Evolutionary conservation across 2,329 filamentous ascomycete species (phyloP), one percentile per base, ranked within the genome.

Genomic region (Grosmannia penicillata): DNA sequence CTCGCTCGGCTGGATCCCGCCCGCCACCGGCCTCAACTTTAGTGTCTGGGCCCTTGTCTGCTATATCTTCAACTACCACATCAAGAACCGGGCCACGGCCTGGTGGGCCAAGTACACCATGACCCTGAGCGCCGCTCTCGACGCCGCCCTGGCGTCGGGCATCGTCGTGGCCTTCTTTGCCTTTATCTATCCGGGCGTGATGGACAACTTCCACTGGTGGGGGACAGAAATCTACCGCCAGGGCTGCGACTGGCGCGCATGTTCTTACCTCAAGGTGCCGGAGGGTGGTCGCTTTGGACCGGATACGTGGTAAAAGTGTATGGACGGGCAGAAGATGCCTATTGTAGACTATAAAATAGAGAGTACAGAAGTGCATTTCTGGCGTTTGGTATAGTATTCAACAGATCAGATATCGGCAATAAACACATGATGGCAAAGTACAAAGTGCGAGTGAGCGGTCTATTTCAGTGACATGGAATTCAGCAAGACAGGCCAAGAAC

Each of bases 101-200:
- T 93, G 85, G 85, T 93, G 85, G 85, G 75, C 75, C 34, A 91
- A 93, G 58, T 93, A 93, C 56, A 89, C 82, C 29, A 91, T 93
- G 82, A 87, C 83, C 4, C 63, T 93, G 37, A 84, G 78, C 41
- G 84, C 84, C 0, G 85, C 82, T 2, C 65, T 93, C 39, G 85
- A 93, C 53, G 86, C 80, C 1, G 83, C 84, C 1, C 62, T 93
- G 17, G 84, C 85, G 1, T 82, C 87, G 50, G 82, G 82, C 22
- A 78, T 91, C 26, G 76, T 93, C 9, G 71, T 89, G 4, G 77
- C 91, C 21, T 93, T 93, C 54, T 89, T 93, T 50, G 82, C 76
- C 1, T 81, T 93, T 47, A 70, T 91, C n/a, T 89, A 86, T 52
- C 80, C 84, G 0, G 82, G 82, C 0, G 73, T 68, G 64, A 80